Conservation (phyloP, 2,329 filamentous ascomycete species). For the Teratosphaeria gauchensis region DNA sequence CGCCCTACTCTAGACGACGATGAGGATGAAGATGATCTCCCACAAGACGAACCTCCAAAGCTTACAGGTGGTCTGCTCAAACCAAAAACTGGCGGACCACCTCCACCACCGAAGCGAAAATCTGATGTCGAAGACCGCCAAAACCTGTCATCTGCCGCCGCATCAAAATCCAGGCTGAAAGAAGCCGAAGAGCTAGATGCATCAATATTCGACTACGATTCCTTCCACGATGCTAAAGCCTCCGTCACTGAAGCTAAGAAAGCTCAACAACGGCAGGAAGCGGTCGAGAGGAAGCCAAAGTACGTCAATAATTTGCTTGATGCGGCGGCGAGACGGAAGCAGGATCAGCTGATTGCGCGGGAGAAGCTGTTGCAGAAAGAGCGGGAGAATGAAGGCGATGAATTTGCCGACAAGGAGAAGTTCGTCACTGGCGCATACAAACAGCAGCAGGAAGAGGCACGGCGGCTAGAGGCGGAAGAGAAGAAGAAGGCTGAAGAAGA, state of each 20-base stretch:
- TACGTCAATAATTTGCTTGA: conserved; percentile 69
- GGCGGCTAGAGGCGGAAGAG: conserved; percentile 62
- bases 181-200: conserved; percentile 59
- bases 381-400: conserved; percentile 69
- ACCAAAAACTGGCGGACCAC: conserved; percentile 21
- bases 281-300: conserved; percentile 56
- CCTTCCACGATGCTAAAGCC: conserved; percentile 68
- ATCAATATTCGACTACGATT: conserved; percentile 77
- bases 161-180: conserved; percentile 54
- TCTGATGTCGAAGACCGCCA: conserved; percentile 26
- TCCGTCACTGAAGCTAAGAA: conserved; percentile 46
- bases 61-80: conserved; percentile 39
- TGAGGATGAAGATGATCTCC: conserved; percentile 14
- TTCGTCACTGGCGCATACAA: conserved; percentile 81
- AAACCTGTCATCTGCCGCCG: conserved; percentile 57
- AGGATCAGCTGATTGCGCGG: conserved; percentile 67
- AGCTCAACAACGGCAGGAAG: conserved; percentile 42
- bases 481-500: conserved; percentile 54
- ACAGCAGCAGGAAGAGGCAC: conserved; percentile 67
- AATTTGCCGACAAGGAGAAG: conserved; percentile 72
- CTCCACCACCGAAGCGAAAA: conserved; percentile 33
- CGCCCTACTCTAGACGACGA: conserved; percentile 18
- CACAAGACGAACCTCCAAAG: conserved; percentile 45
- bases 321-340: conserved; percentile 65
- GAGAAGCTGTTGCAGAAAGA: conserved; percentile 73